Evolutionary conservation across 345 rosid genomes (phyloP), one percentile per base, ranked within the genome.

Genomic region (Brassica napus): DNA sequence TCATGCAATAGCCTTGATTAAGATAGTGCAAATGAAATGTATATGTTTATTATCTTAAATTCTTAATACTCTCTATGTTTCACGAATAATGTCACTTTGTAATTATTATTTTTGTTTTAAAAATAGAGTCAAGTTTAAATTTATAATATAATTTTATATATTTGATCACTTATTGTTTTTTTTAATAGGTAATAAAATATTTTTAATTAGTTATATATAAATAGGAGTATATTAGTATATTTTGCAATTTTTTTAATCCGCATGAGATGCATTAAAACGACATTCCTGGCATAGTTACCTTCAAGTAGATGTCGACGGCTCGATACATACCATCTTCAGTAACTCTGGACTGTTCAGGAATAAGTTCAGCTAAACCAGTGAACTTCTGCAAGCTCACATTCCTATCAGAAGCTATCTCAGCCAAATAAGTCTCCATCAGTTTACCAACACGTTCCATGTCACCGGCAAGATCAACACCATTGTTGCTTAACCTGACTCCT

Each of bases 291-390:
- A 49, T 49, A 44, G 8, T 63, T 72, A 92, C 98, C 98, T 94
- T 94, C 64, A 94, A 90, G 86, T 86, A 95, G 83, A 95, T 92
- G 73, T 95, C 98, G 4, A 91, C 84, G 74, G 99, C 90, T 84
- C 97, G 82, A 65, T 94, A 92, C 76, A 92, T 89, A 0, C 97
- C 98, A 83, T 94, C 98, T 81, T 94, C 98, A 32, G 92, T 89
- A 62, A 86, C 57, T 79, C 94, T 88, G 3, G 94, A 83, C 82
- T 90, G 91, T 83, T 91, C 94, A 3, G 97, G 96, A 39, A 92
- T 85, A 74, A 92, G 84, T 83, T 94, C 94, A 62, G 94, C 89
- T 21, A 94, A 86, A 69, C 76, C 76, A 7, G 85, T 89, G 83
- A 94, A 92, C 68, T 83, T 90, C 21, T 88, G 72, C 37, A 91